These are phyloP conservation scores for Salix udensis DNA, from an alignment of 345 rosid species.

Conservation along the genomic window DNA sequence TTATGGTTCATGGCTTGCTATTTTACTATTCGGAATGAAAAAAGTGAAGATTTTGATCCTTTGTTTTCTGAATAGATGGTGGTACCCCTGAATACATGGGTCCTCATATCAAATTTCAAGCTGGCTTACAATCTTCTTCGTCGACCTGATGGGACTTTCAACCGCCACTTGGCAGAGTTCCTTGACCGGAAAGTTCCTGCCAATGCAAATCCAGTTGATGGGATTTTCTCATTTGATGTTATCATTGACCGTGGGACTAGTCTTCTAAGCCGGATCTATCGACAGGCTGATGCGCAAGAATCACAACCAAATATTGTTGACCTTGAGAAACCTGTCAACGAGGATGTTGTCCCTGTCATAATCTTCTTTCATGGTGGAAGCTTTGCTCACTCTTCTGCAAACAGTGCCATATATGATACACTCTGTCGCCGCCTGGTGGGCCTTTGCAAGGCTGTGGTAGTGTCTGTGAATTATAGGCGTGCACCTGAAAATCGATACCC, in stretches of 20 bases:
- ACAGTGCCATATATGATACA: constrained; percentile 72
- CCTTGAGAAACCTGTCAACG: constrained; percentile 66
- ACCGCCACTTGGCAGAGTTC: constrained; percentile 89
- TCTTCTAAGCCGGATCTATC: constrained; percentile 63
- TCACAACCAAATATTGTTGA: constrained; percentile 42
- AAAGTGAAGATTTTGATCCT: constrained; percentile 10
- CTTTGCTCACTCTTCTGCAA: constrained; percentile 84
- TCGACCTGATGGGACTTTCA: constrained; percentile 85
- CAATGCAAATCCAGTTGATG: constrained; percentile 67
- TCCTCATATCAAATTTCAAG: constrained; percentile 81
- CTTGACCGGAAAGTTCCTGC: constrained; percentile 79
- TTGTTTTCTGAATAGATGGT: constrained; percentile 51
- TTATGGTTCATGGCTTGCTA: neutral
- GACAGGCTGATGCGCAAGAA: constrained; percentile 45
- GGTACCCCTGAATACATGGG: constrained; percentile 90
- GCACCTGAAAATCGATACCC: constrained; percentile 83
- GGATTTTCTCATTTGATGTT: constrained; percentile 78
- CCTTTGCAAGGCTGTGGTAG: constrained; percentile 63
- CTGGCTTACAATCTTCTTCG: constrained; percentile 77
- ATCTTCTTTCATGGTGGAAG: constrained; percentile 94
- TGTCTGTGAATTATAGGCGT: constrained; percentile 86
- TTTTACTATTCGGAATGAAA: neutral
- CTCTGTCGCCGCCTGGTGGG: constrained; percentile 78
- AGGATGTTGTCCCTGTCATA: constrained; percentile 66
- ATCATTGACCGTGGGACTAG: constrained; percentile 51